Evolutionary conservation across 2,329 filamentous ascomycete genomes (phyloP).

Genomic region (Colletotrichum salicis): DNA sequence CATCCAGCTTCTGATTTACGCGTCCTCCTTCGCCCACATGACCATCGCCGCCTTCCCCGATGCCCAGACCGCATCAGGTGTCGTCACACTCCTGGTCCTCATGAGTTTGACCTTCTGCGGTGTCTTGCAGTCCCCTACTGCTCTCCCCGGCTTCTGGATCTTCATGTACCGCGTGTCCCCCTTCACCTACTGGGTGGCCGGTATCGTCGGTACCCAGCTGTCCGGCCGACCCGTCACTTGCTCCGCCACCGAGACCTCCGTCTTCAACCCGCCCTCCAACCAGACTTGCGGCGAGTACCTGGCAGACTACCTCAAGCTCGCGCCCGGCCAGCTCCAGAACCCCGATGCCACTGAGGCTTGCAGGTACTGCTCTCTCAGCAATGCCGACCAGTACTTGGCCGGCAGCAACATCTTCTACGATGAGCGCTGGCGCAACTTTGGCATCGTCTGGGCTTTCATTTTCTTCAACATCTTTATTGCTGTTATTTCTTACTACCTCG

Average conservation of each 20-base stretch:
- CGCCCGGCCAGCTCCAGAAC: conserved; percentile 71
- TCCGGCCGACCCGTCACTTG: conserved; percentile 64
- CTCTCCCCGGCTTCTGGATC: conserved; percentile 78
- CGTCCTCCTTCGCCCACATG: conserved; percentile 79
- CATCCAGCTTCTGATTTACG: conserved; percentile 76
- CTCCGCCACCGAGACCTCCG: conserved; percentile 65
- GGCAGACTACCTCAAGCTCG: conserved; percentile 59
- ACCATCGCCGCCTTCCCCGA: conserved; percentile 76
- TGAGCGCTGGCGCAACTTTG: conserved; percentile 76
- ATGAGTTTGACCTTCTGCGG: conserved; percentile 71
- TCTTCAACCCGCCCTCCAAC: conserved; percentile 72
- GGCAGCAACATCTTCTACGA: conserved; percentile 58
- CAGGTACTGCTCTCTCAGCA: conserved; percentile 72
- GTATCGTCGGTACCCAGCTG: conserved; percentile 74
- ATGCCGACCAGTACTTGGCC: conserved; percentile 70
- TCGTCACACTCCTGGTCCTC: conserved; percentile 69
- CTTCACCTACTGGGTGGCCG: conserved; percentile 75
- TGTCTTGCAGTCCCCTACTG: conserved; percentile 68
- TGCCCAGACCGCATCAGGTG: conserved; percentile 72
- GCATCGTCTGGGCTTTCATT: conserved; percentile 75
- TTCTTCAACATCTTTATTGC: conserved; percentile 70
- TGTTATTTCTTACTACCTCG: conserved; percentile 70
- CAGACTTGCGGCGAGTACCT: conserved; percentile 75
- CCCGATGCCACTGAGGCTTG: conserved; percentile 66
- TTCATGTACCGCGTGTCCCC: conserved; percentile 79